Evolutionary conservation across 768 basidiomycete genomes (phyloP).

Genomic region (Symmetrospora coprosmae): DNA sequence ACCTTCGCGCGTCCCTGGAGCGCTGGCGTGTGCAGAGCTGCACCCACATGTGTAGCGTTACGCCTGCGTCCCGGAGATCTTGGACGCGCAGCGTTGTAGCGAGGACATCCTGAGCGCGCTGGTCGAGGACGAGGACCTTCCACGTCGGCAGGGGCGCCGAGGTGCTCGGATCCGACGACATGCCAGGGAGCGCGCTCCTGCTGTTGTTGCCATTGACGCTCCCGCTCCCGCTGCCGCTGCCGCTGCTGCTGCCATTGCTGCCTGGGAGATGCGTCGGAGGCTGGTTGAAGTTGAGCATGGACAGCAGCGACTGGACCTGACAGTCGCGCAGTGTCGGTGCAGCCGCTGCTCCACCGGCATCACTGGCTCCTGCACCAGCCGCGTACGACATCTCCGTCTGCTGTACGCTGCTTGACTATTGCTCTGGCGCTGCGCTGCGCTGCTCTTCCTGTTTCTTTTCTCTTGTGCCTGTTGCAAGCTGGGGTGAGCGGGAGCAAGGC

Average conservation of each 20-base stretch:
- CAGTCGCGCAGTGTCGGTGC: constrained; percentile 56
- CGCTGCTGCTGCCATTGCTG: no score
- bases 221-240: neutral
- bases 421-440: no score
- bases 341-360: no score
- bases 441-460: no score
- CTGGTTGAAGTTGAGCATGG: constrained; percentile 70
- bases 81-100: constrained; percentile 91
- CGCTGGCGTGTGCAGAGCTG: neutral
- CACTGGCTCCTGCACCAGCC: no score
- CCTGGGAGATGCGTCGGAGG: constrained; percentile 41
- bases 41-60: constrained; percentile 90
- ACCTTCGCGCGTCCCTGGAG: no score
- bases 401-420: no score
- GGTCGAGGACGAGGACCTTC: constrained; percentile 92
- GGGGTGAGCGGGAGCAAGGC: no score
- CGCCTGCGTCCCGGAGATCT: constrained; percentile 88
- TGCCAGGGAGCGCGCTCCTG: constrained; percentile 2
- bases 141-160: constrained; percentile 56
- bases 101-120: constrained; percentile 86
- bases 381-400: no score
- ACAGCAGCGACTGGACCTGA: constrained; percentile 70
- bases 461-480: no score
- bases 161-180: constrained; percentile 23
- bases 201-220: neutral